Conservation (phyloP, 2,329 filamentous ascomycete genomes). For the Xylariaceae sp. region DNA sequence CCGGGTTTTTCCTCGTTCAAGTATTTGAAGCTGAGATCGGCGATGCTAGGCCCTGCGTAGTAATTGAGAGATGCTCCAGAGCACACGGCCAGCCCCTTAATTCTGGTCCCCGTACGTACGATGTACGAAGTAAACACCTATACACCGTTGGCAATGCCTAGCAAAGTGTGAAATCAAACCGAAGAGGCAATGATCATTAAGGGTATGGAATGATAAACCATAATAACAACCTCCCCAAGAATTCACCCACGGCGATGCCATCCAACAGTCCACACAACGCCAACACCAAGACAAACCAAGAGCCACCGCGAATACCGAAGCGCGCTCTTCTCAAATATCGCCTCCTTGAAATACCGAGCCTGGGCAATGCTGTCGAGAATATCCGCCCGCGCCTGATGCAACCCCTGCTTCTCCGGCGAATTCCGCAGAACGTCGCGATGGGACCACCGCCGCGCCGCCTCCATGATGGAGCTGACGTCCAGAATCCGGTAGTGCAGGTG, state of each 20-base stretch:
- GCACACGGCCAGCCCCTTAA: no score
- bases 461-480: slow-evolving; percentile 89
- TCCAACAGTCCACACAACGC: slow-evolving; percentile 11
- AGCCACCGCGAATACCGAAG: not conserved
- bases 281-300: not conserved
- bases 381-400: slow-evolving; percentile 81
- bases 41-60: no score
- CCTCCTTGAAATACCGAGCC: slow-evolving; percentile 74
- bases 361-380: slow-evolving; percentile 95
- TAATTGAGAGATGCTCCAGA: no score
- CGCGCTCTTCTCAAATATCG: slow-evolving; percentile 52
- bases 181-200: no score
- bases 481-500: slow-evolving; percentile 86
- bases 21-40: no score
- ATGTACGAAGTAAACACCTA: no score
- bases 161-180: no score
- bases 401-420: slow-evolving; percentile 67
- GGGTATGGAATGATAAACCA: no score
- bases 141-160: no score
- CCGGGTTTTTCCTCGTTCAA: no score
- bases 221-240: no score
- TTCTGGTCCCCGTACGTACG: no score
- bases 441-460: slow-evolving; percentile 81
- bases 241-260: not conserved
- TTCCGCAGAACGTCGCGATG: slow-evolving; percentile 53